Base-by-base conservation (phyloP, 2,329 filamentous ascomycete species). In the Bipolaris oryzae region DNA sequence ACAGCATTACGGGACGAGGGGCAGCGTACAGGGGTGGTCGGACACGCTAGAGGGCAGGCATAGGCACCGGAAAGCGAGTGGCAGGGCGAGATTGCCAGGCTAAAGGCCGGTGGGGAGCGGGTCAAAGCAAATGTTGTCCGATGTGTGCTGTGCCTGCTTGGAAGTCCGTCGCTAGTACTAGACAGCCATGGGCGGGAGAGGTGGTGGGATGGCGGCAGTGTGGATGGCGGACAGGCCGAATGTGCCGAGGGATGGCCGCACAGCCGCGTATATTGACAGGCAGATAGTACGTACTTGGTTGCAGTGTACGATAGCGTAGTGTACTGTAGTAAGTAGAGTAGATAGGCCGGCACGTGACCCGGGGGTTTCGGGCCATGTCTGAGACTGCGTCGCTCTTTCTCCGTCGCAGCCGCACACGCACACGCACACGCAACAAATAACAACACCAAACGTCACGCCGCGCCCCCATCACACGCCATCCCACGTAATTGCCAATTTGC, bases 341-440 rank as follows among this genome's bases (percentile, higher is more conserved):
- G 28, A 31, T 31, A 13, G 28, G 28, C 28, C 28, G 5, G 28
- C 28, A 31, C 28, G 28, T 31, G 28, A 31, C 28, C 28, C 28
- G 28, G 28, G 10, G 28, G 28, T 11, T 11, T 31, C 28, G 28
- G 28, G 28, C 28, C 28, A 31, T 31, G 28, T 31, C 28, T 31
- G 28, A 31, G 28, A 4, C 58, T 52, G 58, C 53, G 53, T 16
- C 55, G 49, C 55, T 46, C 53, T 33, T 38, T 46, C 43, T 51
- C 46, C 60, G 45, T 46, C 50, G 57, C 25, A 28, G 25, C 9
- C 59, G 60, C n/a, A n/a, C n/a, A n/a, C n/a, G n/a, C n/a, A n/a
- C n/a, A n/a, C n/a, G n/a, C n/a, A n/a, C n/a, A n/a, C n/a, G n/a
- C 66, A 66, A 66, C 64, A 62, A 59, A 60, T 69, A 57, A 51